A percentile compares a stretch with the other conserved stretches of the same genome.
phyloP scores from a whole-genome alignment of 768 basidiomycete genomes.

The Steccherinum ochraceum region DNA sequence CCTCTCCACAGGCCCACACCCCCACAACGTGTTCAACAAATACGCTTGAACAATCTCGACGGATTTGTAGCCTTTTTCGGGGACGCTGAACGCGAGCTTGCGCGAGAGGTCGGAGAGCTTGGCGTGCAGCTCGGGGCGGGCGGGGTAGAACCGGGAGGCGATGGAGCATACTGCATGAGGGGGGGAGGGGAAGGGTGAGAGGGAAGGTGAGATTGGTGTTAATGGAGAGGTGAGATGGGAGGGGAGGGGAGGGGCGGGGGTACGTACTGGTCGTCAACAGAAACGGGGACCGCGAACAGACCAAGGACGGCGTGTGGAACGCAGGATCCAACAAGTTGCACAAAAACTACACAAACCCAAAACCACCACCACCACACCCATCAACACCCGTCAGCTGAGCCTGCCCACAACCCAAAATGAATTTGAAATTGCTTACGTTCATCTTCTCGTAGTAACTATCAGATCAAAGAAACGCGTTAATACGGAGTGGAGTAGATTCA shows the following conservation, averaged over 20 bases:
- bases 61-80: slow-evolving; percentile 85
- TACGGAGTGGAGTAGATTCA: slow-evolving; percentile 6
- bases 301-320: slow-evolving; percentile 91
- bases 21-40: slow-evolving; percentile 82
- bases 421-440: slow-evolving; percentile 65
- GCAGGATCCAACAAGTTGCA: slow-evolving; percentile 76
- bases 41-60: slow-evolving; percentile 96
- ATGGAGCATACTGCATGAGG: slow-evolving; percentile 79
- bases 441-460: slow-evolving; percentile 70
- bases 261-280: slow-evolving; percentile 83
- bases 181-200: background rate
- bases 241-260: too few relatives aligned
- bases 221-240: too few relatives aligned
- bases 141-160: slow-evolving; percentile 82
- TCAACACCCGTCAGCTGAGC: slow-evolving; percentile 1
- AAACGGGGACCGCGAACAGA: slow-evolving; percentile 93
- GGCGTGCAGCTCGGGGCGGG: slow-evolving; percentile 75
- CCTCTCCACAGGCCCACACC: slow-evolving; percentile 90
- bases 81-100: slow-evolving; percentile 82
- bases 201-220: background rate
- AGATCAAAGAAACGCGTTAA: slow-evolving; percentile 7
- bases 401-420: too few relatives aligned
- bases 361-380: too few relatives aligned
- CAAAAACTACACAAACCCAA: slow-evolving; percentile 54
- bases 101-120: slow-evolving; percentile 78